Conservation (phyloP, 108 stramenopile genomes). For the Craspedostauros australis region DNA sequence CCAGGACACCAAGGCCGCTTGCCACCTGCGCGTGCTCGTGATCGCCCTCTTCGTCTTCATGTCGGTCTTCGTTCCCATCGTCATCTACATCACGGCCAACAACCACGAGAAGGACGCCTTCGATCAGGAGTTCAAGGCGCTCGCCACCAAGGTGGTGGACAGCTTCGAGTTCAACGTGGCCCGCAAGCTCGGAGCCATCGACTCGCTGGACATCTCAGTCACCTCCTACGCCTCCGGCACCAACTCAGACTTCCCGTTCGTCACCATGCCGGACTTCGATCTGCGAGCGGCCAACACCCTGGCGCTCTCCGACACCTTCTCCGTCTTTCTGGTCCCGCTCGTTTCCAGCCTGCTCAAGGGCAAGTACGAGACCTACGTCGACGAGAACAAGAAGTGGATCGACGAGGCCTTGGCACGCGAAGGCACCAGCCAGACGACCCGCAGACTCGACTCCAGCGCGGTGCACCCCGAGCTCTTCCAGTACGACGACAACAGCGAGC, state of each 20-base stretch:
- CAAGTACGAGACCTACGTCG: not conserved
- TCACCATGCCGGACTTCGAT: slow-evolving; percentile 3
- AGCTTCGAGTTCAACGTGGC: slow-evolving; percentile 10
- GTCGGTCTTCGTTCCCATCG: slow-evolving; percentile 2
- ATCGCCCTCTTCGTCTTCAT: slow-evolving; percentile 3
- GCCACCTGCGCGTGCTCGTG: slow-evolving; percentile 3
- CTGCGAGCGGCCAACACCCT: not conserved
- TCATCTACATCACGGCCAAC: slow-evolving; percentile 3
- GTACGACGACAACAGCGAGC: no score
- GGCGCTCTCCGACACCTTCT: no score
- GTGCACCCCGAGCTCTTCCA: no score
- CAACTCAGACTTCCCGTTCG: not conserved
- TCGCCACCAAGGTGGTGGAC: slow-evolving; percentile 11
- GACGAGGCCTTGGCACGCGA: no score
- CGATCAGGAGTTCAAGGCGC: slow-evolving; percentile 1
- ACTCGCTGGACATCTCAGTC: slow-evolving; percentile 2
- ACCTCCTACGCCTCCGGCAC: slow-evolving; percentile 8
- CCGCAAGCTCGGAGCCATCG: slow-evolving; percentile 6
- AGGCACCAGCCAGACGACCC: no score
- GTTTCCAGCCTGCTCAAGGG: no score
- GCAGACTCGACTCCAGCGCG: no score
- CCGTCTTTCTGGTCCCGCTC: no score
- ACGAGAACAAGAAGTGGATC: no score
- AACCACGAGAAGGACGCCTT: slow-evolving; percentile 7
- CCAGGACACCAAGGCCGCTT: slow-evolving; percentile 2